phyloP scores from a whole-genome alignment of 2,329 filamentous ascomycete genomes.

The Nemania abortiva region DNA sequence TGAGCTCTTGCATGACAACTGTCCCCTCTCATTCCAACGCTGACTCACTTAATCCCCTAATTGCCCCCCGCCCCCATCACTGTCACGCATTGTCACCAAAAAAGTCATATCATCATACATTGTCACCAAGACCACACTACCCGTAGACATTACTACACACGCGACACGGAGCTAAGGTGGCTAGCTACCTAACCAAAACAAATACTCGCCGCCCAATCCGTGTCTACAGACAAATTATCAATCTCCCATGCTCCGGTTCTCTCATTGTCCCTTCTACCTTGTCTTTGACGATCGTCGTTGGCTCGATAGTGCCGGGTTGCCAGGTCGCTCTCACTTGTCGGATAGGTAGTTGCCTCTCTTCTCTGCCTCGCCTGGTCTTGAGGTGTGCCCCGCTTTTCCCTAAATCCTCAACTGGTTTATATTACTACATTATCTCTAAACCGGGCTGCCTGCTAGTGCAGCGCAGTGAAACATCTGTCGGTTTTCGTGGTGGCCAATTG shows the following conservation, averaged over 20 bases:
- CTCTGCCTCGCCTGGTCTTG: slow-evolving; percentile 21
- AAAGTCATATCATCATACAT: background rate
- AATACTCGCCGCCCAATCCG: background rate
- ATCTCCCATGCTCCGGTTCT: background rate
- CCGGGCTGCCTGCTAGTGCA: background rate
- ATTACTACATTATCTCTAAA: background rate
- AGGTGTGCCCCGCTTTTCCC: slow-evolving; percentile 32
- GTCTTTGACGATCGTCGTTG: background rate
- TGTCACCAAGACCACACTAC: slow-evolving; percentile 5
- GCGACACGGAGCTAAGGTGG: background rate
- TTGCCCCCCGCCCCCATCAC: background rate
- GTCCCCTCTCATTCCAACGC: background rate
- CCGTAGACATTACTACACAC: slow-evolving; percentile 20
- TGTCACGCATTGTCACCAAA: slow-evolving; percentile 10
- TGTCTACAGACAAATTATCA: background rate
- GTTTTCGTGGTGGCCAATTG: background rate
- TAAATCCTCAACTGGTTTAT: slow-evolving; percentile 16
- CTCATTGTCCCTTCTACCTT: background rate
- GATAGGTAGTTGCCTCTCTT: slow-evolving; percentile 7
- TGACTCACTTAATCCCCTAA: slow-evolving; percentile 6
- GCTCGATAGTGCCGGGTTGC: background rate
- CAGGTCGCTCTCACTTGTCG: slow-evolving; percentile 11
- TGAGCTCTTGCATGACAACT: slow-evolving; percentile 7
- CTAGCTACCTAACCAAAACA: background rate
- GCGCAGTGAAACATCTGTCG: background rate